Base-by-base conservation (phyloP, 2,329 filamentous ascomycete genomes). In the Hypoxylon sp. region DNA sequence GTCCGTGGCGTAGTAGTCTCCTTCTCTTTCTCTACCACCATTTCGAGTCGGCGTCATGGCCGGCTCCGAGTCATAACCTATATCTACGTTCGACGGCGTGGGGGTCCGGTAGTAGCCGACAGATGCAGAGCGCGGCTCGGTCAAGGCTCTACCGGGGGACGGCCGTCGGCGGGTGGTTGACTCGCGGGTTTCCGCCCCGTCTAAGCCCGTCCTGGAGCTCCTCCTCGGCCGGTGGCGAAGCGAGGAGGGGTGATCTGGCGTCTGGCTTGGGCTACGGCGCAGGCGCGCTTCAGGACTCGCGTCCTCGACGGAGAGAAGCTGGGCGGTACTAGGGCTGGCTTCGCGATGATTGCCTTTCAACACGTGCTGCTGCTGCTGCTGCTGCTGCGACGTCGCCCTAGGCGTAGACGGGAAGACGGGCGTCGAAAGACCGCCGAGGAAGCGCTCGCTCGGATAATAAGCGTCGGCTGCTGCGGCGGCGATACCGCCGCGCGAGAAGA, bases 401-500 rank as follows among this genome's bases (percentile, higher is more conserved):
- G 76, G 75, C 1, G 75, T 77, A 3, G 75, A 72, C 8, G 77
- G 76, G 59, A 73, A 74, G 29, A 70, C 35, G 2, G 76, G 76
- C 22, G 76, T 78, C 2, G 70, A 60, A 8, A 46, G 48, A 39
- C 69, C 68, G 46, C 59, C 58, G 63, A 77, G 71, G 66, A 76
- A 71, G 53, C 53, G 53, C 48, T 78, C 75, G 62, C 67, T 70
- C 14, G 76, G 74, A 51, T 78, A 78, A 57, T 78, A 78, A 2
- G 54, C 39, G 33, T 78, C 76, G 31, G 75, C 58, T 29, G 69
- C 64, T 57, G 73, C 74, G 66, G 55, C 75, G 52, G 70, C 74
- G 47, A 75, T 74, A 17, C 81, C 79, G 14, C 86, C 84, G 24
- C 88, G 82, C 11, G 87, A 89, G 78, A 98, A 98, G 39, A 98